Evolutionary conservation across 139 green algal genomes (phyloP), one percentile per base, ranked within the genome.

Genomic region (Limnomonas spitsbergensis): DNA sequence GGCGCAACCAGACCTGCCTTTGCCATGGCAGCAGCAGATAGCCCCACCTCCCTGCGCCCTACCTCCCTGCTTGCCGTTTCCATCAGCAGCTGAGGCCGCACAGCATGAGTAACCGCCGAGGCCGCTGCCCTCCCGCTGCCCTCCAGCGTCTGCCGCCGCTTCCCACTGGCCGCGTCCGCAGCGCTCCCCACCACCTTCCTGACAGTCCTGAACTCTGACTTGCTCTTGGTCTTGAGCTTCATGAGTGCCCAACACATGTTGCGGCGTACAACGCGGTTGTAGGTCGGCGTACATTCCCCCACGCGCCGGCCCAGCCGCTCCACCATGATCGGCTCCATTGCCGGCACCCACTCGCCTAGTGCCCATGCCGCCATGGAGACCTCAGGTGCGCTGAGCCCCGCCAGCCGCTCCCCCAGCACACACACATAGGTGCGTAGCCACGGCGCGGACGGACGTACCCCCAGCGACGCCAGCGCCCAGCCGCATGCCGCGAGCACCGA

Each of bases 201-300:
- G n/a, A n/a, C n/a, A n/a, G n/a, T n/a, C n/a, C n/a, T n/a, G n/a
- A n/a, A n/a, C n/a, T n/a, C n/a, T n/a, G n/a, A n/a, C n/a, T 72
- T 72, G 61, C 61, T 72, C 29, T 72, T 72, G 29, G 27, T 72
- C 61, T 72, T 72, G 27, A 72, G 29, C 61, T 72, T 72, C 61
- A 72, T 72, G 9, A 72, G 6, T 7, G 61, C 26, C 61, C 61
- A 72, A 7, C 9, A 36, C 27, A 72, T 7, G 61, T 72, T 72
- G 27, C 61, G 26, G 27, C 61, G 26, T 20, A 72, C 61, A 37
- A 39, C 61, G 6, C 7, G 6, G 61, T 72, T 72, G 61, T 72
- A 72, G 26, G 27, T 72, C 61, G 29, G 6, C 7, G 9, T 7
- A 37, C 29, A 39, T 20, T 34, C 26, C 9, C 29, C 26, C 29